Base-by-base conservation (phyloP, 1,284 basidiomycete genomes). In the Cutaneotrichosporon sp. region DNA sequence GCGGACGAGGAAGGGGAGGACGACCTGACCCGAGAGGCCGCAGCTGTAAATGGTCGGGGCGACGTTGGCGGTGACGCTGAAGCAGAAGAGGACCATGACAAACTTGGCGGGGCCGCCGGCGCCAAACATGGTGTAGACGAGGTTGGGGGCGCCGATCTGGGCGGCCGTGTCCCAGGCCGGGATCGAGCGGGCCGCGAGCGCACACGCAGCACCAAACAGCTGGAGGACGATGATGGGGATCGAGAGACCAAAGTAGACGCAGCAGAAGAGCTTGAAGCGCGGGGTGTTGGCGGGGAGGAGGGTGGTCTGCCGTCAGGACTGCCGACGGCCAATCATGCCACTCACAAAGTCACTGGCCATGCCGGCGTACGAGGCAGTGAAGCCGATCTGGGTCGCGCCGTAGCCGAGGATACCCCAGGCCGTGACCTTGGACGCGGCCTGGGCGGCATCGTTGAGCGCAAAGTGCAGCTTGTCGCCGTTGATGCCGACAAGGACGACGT, bases 31-130 rank as follows among this genome's bases (percentile, higher is more conserved):
- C 69, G 86, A 89, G 61, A 95, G 83, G n/a, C 89, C 87, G 62
- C 91, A 86, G 50, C 88, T 90, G 77, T 95, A 95, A 68, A 92
- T 87, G 10, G 82, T 90, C 5, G 87, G 86, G 5, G 90, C 89
- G 60, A 92, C 90, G 80, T 95, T 97, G 3, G 87, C 91, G 2
- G 87, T 86, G 33, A 92, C 89, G 58, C 88, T 90, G 24, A 79
- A 63, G 59, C 72, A 73, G 54, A 76, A 70, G 36, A 74, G 60
- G 20, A 95, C 90, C 14, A 89, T 90, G 59, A 95, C 82, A 81
- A 97, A 92, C 72, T 90, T 89, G 72, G 94, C 94, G 2, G 66
- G 69, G n/a, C 75, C 73, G 42, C 87, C 82, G 16, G 75, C 69
- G 9, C 76, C 86, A 1, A 92, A 83, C 83, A 95, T 88, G 3